Percentiles rank a stretch among this genome's conserved stretches.
Evolutionary conservation across 139 green algal genomes (phyloP).

Genomic region (Picochlorum sp.): DNA sequence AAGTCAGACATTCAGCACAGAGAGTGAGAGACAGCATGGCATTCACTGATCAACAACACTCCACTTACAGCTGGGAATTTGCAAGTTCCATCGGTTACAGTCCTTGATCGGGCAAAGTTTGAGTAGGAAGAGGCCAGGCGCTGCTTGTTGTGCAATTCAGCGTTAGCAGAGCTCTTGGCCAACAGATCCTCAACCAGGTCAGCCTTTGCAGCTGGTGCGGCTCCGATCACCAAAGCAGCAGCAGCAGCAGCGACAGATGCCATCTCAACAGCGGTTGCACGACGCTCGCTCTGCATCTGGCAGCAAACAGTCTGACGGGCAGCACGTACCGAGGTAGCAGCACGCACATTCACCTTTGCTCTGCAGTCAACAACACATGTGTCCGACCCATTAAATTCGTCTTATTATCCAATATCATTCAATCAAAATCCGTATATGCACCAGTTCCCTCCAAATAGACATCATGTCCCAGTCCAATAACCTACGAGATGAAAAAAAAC

Average conservation of each 20-base stretch:
- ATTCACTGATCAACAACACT: background rate
- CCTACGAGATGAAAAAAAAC: too few species aligned
- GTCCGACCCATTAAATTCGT: too few species aligned
- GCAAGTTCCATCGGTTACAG: slow-evolving; percentile 51
- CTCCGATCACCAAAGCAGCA: background rate
- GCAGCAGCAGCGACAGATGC: background rate
- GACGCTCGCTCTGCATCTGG: too few species aligned
- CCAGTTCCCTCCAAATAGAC: too few species aligned
- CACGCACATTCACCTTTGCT: too few species aligned
- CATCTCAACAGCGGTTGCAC: too few species aligned
- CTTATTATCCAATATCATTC: too few species aligned
- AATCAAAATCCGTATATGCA: too few species aligned
- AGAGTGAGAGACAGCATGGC: background rate
- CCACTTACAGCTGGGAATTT: slow-evolving; percentile 45
- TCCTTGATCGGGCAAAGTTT: slow-evolving; percentile 51
- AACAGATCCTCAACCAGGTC: slow-evolving; percentile 38
- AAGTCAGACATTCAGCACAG: background rate
- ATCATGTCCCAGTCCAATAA: too few species aligned
- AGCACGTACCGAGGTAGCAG: too few species aligned
- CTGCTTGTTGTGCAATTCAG: slow-evolving; percentile 63
- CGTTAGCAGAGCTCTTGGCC: slow-evolving; percentile 49
- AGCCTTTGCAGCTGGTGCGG: background rate
- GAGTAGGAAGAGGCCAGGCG: slow-evolving; percentile 45
- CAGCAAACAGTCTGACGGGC: too few species aligned
- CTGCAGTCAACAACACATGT: too few species aligned